phyloP scores from a whole-genome alignment of 2,329 filamentous ascomycete genomes.

The Nemania abortiva region DNA sequence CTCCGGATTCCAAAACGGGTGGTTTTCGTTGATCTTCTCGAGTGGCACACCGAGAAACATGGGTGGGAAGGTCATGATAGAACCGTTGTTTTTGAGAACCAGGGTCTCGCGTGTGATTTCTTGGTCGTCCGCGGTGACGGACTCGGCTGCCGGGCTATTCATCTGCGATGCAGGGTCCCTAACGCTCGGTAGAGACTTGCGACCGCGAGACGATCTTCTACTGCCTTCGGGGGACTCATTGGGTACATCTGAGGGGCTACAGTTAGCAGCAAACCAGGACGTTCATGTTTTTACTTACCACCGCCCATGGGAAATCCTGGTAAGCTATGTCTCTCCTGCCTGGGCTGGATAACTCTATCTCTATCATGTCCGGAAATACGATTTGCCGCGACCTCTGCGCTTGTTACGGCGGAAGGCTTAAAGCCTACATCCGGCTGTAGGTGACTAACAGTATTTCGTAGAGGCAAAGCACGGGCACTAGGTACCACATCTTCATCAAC shows the following conservation, averaged over 20 bases:
- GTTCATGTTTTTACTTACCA: conserved; percentile 37
- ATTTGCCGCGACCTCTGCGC: conserved; percentile 23
- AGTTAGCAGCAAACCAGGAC: conserved; percentile 33
- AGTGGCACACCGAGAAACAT: conserved; percentile 67
- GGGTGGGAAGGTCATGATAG: conserved; percentile 62
- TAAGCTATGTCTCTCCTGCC: conserved; percentile 49
- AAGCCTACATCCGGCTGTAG: conserved; percentile 34
- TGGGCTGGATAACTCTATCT: conserved; percentile 47
- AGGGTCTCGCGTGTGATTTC: conserved; percentile 63
- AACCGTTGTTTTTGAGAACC: conserved; percentile 62
- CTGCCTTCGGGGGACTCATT: conserved; percentile 43
- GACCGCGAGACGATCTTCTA: conserved; percentile 46
- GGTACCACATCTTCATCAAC: conserved; percentile 46
- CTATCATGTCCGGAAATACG: conserved; percentile 23
- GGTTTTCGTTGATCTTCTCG: conserved; percentile 61
- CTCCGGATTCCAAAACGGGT: conserved; percentile 68
- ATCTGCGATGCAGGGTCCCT: conserved; percentile 44
- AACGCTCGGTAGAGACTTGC: conserved; percentile 50
- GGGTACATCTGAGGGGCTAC: conserved; percentile 35
- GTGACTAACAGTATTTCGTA: conserved; percentile 39
- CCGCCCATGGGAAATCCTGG: conserved; percentile 44
- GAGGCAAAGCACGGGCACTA: conserved; percentile 43
- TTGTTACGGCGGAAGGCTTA: conserved; percentile 36
- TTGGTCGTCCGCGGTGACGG: conserved; percentile 32
- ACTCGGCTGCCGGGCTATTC: conserved; percentile 41